Evolutionary conservation across 768 basidiomycete genomes (phyloP).

Genomic region (Cytidiella melzeri): DNA sequence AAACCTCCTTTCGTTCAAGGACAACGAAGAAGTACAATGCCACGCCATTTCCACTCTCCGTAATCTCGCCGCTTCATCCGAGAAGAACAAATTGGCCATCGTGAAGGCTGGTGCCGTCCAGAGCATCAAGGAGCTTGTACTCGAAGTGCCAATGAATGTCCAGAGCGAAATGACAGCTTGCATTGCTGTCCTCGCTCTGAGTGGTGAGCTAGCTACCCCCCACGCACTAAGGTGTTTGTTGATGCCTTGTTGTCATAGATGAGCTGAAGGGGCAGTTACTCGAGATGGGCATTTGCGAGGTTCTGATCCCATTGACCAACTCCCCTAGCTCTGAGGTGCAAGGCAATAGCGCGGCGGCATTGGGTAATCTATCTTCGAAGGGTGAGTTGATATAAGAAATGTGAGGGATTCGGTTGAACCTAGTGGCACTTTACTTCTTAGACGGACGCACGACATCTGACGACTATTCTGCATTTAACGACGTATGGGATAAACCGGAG

Average conservation of each 20-base stretch:
- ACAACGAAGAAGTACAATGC: conserved; percentile 99
- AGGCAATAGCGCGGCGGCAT: conserved; percentile 95
- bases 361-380: conserved; percentile 97
- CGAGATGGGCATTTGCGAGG: conserved; percentile 98
- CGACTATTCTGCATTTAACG: conserved; percentile 96
- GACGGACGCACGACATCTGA: conserved; percentile 72
- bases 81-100: conserved; percentile 97
- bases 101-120: conserved; percentile 97
- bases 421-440: no score
- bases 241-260: no score
- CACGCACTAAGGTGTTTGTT: no score
- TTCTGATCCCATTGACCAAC: conserved; percentile 93
- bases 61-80: conserved; percentile 93
- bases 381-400: conserved; percentile 54
- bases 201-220: no score
- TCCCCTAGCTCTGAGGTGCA: conserved; percentile 97
- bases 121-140: conserved; percentile 92
- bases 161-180: conserved; percentile 99
- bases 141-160: conserved; percentile 92
- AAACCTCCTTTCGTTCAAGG: conserved; percentile 94
- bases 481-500: conserved; percentile 97
- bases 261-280: conserved; percentile 94
- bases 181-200: conserved; percentile 91
- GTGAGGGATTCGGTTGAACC: no score
- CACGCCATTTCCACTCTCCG: conserved; percentile 97